Evolutionary conservation across 352 stramenopile species (phyloP), one percentile per base, ranked within the genome.

Genomic region (Pythium phragmiticola): DNA sequence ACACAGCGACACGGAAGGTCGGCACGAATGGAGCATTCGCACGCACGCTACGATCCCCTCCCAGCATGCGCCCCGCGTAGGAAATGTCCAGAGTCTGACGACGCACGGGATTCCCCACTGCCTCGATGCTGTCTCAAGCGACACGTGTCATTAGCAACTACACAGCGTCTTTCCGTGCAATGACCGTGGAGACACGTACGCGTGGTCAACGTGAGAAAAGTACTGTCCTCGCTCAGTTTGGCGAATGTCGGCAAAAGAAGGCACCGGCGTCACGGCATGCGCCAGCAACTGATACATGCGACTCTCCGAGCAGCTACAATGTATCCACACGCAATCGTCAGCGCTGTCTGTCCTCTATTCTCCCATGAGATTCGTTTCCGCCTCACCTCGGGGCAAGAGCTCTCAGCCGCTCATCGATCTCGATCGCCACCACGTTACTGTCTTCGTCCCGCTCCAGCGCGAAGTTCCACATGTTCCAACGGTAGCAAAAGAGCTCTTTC

Each of bases 271-370:
- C 19, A 89, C 65, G 6, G 82, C 82, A 47, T 92, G 84, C 2
- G 84, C 71, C 60, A 92, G 74, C 56, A 92, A 63, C 65, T 92
- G 84, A 61, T 74, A 90, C 65, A 89, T 82, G 49, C 84, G 80
- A 52, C 75, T 89, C 59, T 89, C 75, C 0, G 68, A 73, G 53
- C 76, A 84, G 26, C 60, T 66, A 59, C 77, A 14, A 46, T 8
- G 14, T 19, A 88, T 33, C 61, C 19, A 61, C 11, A 56, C 26
- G 30, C 41, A 14, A 51, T 48, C 33, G 36, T 46, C 39, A 46
- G 39, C 13, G 21, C 39, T 2, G 16, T 46, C 17, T 21, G 17
- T 39, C 34, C 11, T 39, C 34, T 21, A 13, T 41, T n/a, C 39
- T 4, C 14, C 9, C 0, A 42, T 42, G 19, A 21, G 8, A 19